Percentiles rank a stretch among this genome's conserved stretches.
Evolutionary conservation across 192 early-diverging fungal genomes (phyloP).

Genomic region (Ambispora gerdemannii): DNA sequence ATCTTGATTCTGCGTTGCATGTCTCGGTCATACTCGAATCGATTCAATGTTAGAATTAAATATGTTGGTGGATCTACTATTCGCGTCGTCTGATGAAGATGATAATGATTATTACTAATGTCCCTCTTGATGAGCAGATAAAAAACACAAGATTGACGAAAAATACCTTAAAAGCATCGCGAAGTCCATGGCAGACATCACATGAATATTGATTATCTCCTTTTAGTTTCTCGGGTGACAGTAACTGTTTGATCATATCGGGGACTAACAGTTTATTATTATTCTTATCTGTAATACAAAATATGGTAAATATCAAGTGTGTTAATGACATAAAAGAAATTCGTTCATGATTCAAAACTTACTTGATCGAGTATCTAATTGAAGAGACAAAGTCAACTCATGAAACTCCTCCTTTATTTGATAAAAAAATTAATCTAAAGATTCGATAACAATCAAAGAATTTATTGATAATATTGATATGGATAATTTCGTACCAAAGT

Average conservation of each 20-base stretch:
- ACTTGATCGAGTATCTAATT: slow-evolving; percentile 2
- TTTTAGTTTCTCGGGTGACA: slow-evolving; percentile 17
- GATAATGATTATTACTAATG: too few species aligned
- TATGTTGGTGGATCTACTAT: slow-evolving; percentile 18
- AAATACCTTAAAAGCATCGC: slow-evolving; percentile 26
- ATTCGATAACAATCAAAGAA: neutral
- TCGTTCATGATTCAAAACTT: neutral
- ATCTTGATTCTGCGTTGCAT: slow-evolving; percentile 27
- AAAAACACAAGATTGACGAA: too few species aligned
- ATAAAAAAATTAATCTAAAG: neutral
- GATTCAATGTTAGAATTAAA: slow-evolving; percentile 31
- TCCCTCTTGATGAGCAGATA: too few species aligned
- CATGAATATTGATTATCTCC: slow-evolving; percentile 31
- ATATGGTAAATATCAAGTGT: neutral
- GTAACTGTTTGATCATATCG: neutral
- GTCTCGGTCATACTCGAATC: slow-evolving; percentile 29
- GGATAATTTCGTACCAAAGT: neutral
- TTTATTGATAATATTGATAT: neutral
- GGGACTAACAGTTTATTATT: slow-evolving; percentile 8
- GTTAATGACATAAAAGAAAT: neutral
- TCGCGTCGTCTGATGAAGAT: slow-evolving; percentile 8
- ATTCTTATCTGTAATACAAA: neutral
- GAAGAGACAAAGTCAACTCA: slow-evolving; percentile 16
- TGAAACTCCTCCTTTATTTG: slow-evolving; percentile 22
- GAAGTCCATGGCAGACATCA: slow-evolving; percentile 16